Evolutionary conservation across 2,329 filamentous ascomycete species (phyloP), one percentile per base, ranked within the genome.

Genomic region (Aspergillus fructus): DNA sequence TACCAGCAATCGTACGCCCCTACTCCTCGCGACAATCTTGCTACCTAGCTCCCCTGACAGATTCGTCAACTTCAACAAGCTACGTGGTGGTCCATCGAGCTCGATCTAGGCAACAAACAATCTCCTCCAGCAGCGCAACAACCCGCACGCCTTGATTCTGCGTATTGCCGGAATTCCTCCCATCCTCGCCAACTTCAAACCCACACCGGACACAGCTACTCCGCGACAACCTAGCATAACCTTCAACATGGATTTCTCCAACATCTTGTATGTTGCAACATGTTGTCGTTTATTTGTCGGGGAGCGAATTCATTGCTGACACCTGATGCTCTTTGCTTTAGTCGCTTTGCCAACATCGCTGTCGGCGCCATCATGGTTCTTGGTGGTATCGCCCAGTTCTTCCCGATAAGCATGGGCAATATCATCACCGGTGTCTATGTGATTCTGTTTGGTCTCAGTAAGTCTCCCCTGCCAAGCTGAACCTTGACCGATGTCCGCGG

Each of bases 261-360:
- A 96, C 78, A 88, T 87, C 75, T 96, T 96, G 91, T 96, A 83
- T 80, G 90, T 83, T 62, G 37, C 39, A 19, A 39, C 24, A n/a
- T 15, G 27, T 15, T 15, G n/a, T 17, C n/a, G 33, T 33, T 63
- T 12, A n/a, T 21, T 23, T 12, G 17, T 17, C 21, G 6, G 8
- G 17, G 13, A 19, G n/a, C 27, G 42, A 15, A 23, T 15, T 27
- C 17, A 30, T 49, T 53, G 30, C 55, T 57, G 37, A 57, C 49
- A 57, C 49, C 4, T 27, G 4, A 2, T 4, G 11, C 23, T 7
- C n/a, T 66, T 60, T 58, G 66, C 13, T 55, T 59, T 74, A 97
- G 94, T 81, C 94, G 94, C 72, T 86, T 97, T 72, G 90, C 96
- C 75, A 99, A 99, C 83, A 82, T 99, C 76, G 90, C 81, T 68